These are phyloP conservation scores for Boletus insuetus DNA, from an alignment of 768 basidiomycete genomes.

Conservation along the genomic window DNA sequence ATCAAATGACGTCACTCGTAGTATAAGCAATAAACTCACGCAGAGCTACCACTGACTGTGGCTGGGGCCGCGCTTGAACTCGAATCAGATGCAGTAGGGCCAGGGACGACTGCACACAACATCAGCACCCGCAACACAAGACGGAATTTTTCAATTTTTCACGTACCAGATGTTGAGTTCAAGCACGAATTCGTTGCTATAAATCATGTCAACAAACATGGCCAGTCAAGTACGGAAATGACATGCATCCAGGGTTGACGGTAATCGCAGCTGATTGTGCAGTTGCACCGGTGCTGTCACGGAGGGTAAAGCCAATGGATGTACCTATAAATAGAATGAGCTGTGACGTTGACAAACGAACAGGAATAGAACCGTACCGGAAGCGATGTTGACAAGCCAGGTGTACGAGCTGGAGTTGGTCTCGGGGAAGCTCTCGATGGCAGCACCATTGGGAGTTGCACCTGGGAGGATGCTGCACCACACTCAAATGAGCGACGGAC, in stretches of 20 bases:
- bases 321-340: conserved; percentile 37
- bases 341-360: neutral
- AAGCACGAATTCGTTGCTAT: conserved; percentile 37
- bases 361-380: conserved; percentile 33
- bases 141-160: conserved; percentile 18
- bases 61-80: neutral
- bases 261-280: conserved; percentile 53
- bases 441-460: conserved; percentile 37
- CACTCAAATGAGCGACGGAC: neutral
- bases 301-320: conserved; percentile 53
- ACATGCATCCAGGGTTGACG: conserved; percentile 50
- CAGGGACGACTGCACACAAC: conserved; percentile 21
- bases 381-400: conserved; percentile 53
- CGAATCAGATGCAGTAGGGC: conserved; percentile 9
- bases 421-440: conserved; percentile 47
- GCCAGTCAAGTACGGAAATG: neutral
- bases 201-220: conserved; percentile 15
- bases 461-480: conserved; percentile 53
- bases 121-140: conserved; percentile 11
- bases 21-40: conserved; percentile 17
- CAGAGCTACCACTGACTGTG: neutral
- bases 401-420: conserved; percentile 41
- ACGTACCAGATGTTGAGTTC: conserved; percentile 21
- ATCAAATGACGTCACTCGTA: conserved; percentile 11
- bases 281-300: conserved; percentile 53